phyloP scores from a whole-genome alignment of 2,329 filamentous ascomycete genomes.

The Neodidymelliopsis sp. region DNA sequence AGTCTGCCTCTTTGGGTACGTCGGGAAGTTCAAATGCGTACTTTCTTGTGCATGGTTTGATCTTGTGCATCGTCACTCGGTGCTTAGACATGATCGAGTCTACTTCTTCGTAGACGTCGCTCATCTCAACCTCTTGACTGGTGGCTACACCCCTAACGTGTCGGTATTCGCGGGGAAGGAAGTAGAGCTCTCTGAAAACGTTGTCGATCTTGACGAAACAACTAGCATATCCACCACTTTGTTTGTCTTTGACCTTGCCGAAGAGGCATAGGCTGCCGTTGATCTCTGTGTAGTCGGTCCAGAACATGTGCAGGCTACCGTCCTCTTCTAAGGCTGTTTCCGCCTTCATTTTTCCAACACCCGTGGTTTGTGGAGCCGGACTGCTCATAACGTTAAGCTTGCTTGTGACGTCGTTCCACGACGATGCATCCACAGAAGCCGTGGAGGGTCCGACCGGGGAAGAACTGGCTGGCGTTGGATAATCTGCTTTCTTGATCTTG shows the following conservation, averaged over 20 bases:
- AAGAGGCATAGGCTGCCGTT: conserved; percentile 93
- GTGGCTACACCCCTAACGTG: conserved; percentile 70
- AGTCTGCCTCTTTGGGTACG: conserved; percentile 87
- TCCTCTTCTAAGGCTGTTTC: conserved; percentile 92
- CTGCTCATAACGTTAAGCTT: conserved; percentile 86
- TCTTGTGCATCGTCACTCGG: conserved; percentile 88
- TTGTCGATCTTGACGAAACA: conserved; percentile 98
- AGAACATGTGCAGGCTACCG: conserved; percentile 92
- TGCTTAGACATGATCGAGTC: conserved; percentile 87
- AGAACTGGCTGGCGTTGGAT: conserved; percentile 76
- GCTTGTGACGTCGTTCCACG: conserved; percentile 87
- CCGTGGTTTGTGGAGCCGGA: conserved; percentile 68
- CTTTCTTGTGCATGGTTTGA: conserved; percentile 87
- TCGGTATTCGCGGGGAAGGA: conserved; percentile 78
- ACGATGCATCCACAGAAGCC: conserved; percentile 71
- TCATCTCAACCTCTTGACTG: conserved; percentile 81
- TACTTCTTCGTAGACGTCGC: conserved; percentile 88
- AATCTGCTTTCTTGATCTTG: conserved; percentile 71
- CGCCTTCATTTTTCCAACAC: conserved; percentile 81
- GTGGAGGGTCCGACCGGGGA: conserved; percentile 72
- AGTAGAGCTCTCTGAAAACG: conserved; percentile 89
- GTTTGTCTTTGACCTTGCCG: conserved; percentile 93
- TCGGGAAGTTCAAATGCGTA: conserved; percentile 93
- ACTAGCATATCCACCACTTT: conserved; percentile 79
- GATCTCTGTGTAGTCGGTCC: conserved; percentile 94